Evolutionary conservation across 129 eudicot genomes (phyloP), one percentile per base, ranked within the genome.

Genomic region (Lactuca saligna): DNA sequence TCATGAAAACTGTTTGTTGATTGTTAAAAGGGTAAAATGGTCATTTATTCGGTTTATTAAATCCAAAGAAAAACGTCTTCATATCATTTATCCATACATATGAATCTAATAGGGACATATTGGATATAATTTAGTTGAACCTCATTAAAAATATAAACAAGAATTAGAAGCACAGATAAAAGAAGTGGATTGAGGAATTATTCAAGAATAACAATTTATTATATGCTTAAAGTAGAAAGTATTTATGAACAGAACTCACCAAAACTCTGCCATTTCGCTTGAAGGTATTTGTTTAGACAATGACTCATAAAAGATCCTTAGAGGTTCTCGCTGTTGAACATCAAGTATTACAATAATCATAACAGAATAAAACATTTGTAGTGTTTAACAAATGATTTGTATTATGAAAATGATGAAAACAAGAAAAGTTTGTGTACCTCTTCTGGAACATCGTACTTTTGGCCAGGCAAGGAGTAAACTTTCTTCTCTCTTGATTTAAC

Each of bases 181-280:
- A 39, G 17, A 55, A 3, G 16, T 20, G 20, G 20, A 20, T 20
- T 20, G 20, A 20, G 20, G 20, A 20, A 20, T 20, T 20, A 20
- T 20, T 20, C 20, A 20, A 20, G 20, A 20, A 20, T 20, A 34
- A 34, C 4, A 3, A 34, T 34, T 34, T 34, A 11, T 16, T 54
- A 13, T 38, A 48, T 42, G 70, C 20, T 33, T 50, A 13, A 33
- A 11, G 57, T n/a, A 54, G 44, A 37, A 53, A 54, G 8, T 7
- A 15, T 9, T 38, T 9, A 33, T 9, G 38, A 32, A 58, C 6
- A 4, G 60, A 68, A 77, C 96, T 86, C 75, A 92, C 98, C 98
- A 92, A 73, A 88, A 92, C 70, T 92, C 98, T 20, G 98, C 98
- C 98, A 92, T 92, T 88, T 92, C 98, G 64, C 98, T 92, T 2